phyloP scores from a whole-genome alignment of 306 rosid genomes.

The Ochetophila trinervis region DNA sequence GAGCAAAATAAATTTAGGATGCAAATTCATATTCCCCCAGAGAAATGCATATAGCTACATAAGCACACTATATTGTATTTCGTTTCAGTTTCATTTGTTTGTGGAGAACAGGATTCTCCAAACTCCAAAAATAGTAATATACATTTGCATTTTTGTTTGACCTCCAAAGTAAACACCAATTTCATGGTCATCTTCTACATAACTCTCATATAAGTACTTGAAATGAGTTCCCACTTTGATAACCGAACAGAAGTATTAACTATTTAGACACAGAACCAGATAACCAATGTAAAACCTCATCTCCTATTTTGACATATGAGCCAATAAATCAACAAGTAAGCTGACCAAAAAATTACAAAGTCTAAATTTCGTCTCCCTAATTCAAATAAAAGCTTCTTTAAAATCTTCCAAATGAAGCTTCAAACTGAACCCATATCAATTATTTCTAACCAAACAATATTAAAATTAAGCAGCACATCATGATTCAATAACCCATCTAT shows the following conservation, averaged over 20 bases:
- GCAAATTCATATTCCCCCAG: not conserved
- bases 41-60: not conserved
- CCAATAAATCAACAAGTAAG: not conserved
- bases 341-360: not conserved
- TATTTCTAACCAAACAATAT: not conserved
- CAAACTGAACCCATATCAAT: not conserved
- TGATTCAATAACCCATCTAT: not conserved
- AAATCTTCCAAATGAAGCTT: not conserved
- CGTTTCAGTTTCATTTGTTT: not conserved
- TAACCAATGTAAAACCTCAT: not conserved
- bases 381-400: not conserved
- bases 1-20: not conserved
- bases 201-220: not conserved
- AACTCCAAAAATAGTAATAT: not conserved
- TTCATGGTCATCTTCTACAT: slow-evolving; percentile 9
- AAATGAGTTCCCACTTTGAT: not conserved
- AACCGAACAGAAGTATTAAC: slow-evolving; percentile 1
- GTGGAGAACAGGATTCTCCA: not conserved
- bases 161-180: not conserved
- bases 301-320: slow-evolving; percentile 1
- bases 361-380: not conserved
- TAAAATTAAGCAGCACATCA: not conserved
- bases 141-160: not conserved
- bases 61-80: not conserved
- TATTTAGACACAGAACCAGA: not conserved